These are phyloP conservation scores for Phylloboletellus chloephorus DNA, from an alignment of 1,284 basidiomycete species.

Conservation along the genomic window DNA sequence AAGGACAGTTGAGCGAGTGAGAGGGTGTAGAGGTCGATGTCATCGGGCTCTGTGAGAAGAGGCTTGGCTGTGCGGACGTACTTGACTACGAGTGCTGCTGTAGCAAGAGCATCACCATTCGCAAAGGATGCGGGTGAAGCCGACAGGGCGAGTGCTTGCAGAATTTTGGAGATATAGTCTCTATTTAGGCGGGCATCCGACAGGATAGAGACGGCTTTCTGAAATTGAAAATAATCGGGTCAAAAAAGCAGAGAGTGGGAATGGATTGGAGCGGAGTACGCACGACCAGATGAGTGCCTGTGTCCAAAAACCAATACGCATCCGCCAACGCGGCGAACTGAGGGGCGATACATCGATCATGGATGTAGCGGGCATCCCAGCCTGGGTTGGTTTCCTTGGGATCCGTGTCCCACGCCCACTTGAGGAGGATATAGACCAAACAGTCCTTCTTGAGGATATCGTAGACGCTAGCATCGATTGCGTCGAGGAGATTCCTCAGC, in stretches of 20 bases:
- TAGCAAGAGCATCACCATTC: conserved; percentile 9
- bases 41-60: conserved; percentile 55
- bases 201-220: conserved; percentile 66
- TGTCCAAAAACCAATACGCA: conserved; percentile 76
- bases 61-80: conserved; percentile 70
- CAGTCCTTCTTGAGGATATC: conserved; percentile 74
- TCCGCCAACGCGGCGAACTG: conserved; percentile 68
- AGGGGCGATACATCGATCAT: conserved; percentile 57
- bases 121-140: conserved; percentile 39
- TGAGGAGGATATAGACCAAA: conserved; percentile 70
- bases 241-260: background rate
- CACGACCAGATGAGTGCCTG: conserved; percentile 56
- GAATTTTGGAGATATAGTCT: conserved; percentile 70
- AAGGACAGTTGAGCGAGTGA: conserved; percentile 61
- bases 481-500: conserved; percentile 51
- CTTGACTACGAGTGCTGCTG: conserved; percentile 47
- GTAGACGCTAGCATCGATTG: conserved; percentile 56
- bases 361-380: conserved; percentile 41
- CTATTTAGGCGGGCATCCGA: conserved; percentile 67
- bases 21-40: conserved; percentile 60
- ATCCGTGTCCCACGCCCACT: conserved; percentile 68
- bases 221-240: background rate
- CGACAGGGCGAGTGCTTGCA: conserved; percentile 57
- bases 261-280: conserved; percentile 29
- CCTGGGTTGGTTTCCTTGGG: conserved; percentile 41